Percentiles rank a stretch among this genome's conserved stretches.
Conservation (phyloP, 1,284 basidiomycete species). For the Amylostereum areolatum region DNA sequence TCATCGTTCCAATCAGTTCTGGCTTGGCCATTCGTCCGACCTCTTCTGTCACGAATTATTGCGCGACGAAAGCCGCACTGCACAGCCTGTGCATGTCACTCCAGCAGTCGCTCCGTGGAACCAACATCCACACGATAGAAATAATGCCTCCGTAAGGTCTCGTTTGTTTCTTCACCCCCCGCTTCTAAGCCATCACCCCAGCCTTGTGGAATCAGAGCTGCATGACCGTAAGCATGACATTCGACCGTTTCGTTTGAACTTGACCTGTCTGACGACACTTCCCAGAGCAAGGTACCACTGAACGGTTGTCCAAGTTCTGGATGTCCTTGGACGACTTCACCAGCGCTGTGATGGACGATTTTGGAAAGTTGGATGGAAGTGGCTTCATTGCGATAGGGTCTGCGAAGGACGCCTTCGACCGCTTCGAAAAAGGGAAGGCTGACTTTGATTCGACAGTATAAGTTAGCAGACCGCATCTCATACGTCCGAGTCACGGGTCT, state of each 20-base stretch:
- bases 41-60: conserved; percentile 42
- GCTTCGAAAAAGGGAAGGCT: conserved; percentile 26
- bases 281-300: conserved; percentile 46
- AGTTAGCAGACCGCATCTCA: too few species aligned
- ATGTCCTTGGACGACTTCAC: conserved; percentile 54
- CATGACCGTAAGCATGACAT: conserved; percentile 44
- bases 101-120: conserved; percentile 39
- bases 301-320: conserved; percentile 45
- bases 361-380: conserved; percentile 35
- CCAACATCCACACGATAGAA: conserved; percentile 52
- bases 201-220: conserved; percentile 58
- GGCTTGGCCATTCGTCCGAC: conserved; percentile 42
- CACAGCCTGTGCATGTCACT: conserved; percentile 49
- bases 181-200: conserved; percentile 16
- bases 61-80: conserved; percentile 58
- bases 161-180: not conserved
- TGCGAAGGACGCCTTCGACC: conserved; percentile 18
- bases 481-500: too few species aligned
- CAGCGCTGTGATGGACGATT: conserved; percentile 37
- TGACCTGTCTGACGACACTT: not conserved
- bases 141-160: conserved; percentile 54
- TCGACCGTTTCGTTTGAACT: not conserved
- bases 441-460: conserved; percentile 8
- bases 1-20: conserved; percentile 50
- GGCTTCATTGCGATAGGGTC: conserved; percentile 29